These are phyloP conservation scores for Bonia amplexicaulis DNA, from an alignment of 176 grass and related monocot genomes.

Conservation along the genomic window DNA sequence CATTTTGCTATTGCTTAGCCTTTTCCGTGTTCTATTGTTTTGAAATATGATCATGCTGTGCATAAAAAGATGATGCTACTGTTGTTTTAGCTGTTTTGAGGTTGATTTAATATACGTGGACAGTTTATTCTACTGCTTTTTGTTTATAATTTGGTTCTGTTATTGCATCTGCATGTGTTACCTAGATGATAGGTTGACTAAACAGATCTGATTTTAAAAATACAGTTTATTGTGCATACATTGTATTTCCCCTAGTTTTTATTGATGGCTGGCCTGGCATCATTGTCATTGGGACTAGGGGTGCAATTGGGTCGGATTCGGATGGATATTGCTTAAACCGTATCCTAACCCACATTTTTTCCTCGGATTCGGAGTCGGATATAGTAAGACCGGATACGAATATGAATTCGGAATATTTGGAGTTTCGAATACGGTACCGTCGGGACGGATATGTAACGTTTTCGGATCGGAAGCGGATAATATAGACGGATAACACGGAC, in stretches of 20 bases:
- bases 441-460: no score
- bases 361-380: no score
- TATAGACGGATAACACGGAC: no score
- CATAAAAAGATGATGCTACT: not conserved
- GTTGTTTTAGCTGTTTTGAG: not conserved
- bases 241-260: not conserved
- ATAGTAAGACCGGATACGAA: no score
- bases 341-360: no score
- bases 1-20: not conserved
- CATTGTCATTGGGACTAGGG: not conserved
- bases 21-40: not conserved
- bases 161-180: no score
- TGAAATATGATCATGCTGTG: not conserved
- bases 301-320: no score
- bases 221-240: not conserved
- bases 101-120: not conserved
- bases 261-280: no score
- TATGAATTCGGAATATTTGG: no score
- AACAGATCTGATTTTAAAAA: not conserved
- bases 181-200: not conserved
- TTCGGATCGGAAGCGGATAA: no score
- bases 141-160: not conserved
- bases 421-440: no score
- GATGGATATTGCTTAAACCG: no score
- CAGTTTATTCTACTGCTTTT: not conserved